A percentile compares a stretch with the other conserved stretches of the same genome.
Evolutionary conservation across 139 green algal genomes (phyloP).

Genomic region (Chlamydomonas sp.): DNA sequence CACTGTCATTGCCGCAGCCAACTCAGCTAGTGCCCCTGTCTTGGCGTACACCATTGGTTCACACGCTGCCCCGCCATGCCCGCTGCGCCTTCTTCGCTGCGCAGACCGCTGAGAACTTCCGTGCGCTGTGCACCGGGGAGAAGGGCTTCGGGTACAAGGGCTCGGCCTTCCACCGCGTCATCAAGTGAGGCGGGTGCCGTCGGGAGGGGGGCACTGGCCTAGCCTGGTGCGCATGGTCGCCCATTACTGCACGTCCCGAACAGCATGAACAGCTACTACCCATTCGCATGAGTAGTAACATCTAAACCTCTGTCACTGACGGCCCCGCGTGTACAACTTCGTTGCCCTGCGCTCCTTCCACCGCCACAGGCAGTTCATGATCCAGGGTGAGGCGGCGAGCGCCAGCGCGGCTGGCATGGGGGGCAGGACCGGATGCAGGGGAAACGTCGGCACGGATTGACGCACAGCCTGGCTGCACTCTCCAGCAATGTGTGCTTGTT

Average conservation of each 20-base stretch:
- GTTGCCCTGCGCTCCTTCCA: not conserved
- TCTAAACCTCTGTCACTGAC: not conserved
- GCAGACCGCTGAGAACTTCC: conserved; percentile 49
- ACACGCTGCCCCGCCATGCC: not conserved
- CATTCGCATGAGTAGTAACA: too few relatives aligned
- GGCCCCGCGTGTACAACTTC: not conserved
- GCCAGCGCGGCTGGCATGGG: not conserved
- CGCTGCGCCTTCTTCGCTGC: too few relatives aligned
- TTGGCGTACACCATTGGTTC: not conserved
- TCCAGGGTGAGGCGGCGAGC: conserved; percentile 21
- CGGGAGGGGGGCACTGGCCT: not conserved
- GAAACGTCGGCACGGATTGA: too few relatives aligned
- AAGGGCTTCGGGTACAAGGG: conserved; percentile 71
- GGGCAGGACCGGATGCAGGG: too few relatives aligned
- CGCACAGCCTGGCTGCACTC: too few relatives aligned
- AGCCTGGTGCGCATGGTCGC: too few relatives aligned
- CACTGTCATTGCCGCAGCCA: too few relatives aligned
- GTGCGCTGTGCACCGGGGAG: conserved; percentile 55
- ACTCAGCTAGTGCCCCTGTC: conserved; percentile 40
- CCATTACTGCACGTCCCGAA: too few relatives aligned
- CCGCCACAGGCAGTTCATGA: conserved; percentile 38
- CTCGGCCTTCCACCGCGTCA: conserved; percentile 52
- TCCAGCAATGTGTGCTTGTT: not conserved
- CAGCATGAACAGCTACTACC: too few relatives aligned
- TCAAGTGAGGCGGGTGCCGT: not conserved